phyloP scores from a whole-genome alignment of 1,139 yeast genomes.

The Yamadazyma membranifaciens region DNA sequence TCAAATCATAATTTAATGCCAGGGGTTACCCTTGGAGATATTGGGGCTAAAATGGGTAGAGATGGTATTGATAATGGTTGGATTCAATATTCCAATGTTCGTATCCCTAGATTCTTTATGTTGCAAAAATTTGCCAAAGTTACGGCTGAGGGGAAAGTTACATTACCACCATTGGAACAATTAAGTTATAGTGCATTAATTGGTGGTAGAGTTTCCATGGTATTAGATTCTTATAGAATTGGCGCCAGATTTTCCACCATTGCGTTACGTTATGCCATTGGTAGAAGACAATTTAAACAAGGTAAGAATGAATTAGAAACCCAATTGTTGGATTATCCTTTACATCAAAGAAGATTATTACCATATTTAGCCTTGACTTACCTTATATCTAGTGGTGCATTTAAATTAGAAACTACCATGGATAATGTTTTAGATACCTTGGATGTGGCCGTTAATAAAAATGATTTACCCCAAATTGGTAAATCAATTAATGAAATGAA shows the following conservation, averaged over 20 bases:
- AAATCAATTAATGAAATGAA: constrained; percentile 64
- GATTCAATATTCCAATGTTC: constrained; percentile 83
- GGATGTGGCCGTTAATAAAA: constrained; percentile 50
- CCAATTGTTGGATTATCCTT: constrained; percentile 76
- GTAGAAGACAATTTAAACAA: constrained; percentile 78
- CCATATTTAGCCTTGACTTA: constrained; percentile 82
- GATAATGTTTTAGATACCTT: constrained; percentile 51
- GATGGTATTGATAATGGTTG: constrained; percentile 91
- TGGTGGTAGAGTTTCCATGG: constrained; percentile 90
- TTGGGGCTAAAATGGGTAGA: constrained; percentile 92
- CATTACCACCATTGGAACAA: constrained; percentile 79
- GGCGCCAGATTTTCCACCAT: constrained; percentile 79
- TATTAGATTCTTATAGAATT: constrained; percentile 75
- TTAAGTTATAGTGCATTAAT: constrained; percentile 82
- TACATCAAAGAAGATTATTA: constrained; percentile 81
- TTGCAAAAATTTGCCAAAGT: constrained; percentile 78
- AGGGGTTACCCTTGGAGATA: constrained; percentile 84
- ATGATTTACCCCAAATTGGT: constrained; percentile 40
- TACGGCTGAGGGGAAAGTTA: constrained; percentile 65
- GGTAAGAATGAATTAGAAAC: constrained; percentile 41
- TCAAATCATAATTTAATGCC: constrained; percentile 66
- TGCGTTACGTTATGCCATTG: constrained; percentile 86
- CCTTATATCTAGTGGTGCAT: constrained; percentile 73
- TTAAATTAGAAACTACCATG: constrained; percentile 57
- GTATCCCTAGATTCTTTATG: constrained; percentile 82